phyloP scores from a whole-genome alignment of 371 early-diverging fungal species.

The Syncephalastrum sp. region DNA sequence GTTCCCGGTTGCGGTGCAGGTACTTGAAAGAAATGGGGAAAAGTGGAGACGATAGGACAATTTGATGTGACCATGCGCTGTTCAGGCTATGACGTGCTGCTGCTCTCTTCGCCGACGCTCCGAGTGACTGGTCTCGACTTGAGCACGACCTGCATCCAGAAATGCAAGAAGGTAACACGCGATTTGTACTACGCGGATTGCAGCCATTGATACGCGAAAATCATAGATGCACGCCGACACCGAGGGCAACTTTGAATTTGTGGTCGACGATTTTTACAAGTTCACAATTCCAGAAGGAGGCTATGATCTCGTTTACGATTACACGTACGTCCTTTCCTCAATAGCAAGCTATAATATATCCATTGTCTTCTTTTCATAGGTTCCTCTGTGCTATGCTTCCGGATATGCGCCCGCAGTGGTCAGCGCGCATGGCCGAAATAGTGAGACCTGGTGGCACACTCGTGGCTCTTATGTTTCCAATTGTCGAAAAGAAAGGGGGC shows the following conservation, averaged over 20 bases:
- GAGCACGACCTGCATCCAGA: slow-evolving; percentile 64
- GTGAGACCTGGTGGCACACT: slow-evolving; percentile 74
- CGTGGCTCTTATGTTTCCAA: slow-evolving; percentile 81
- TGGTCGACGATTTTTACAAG: slow-evolving; percentile 66
- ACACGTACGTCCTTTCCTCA: slow-evolving; percentile 61
- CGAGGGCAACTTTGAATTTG: slow-evolving; percentile 3
- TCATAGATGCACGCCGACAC: slow-evolving; percentile 10
- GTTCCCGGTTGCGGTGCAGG: slow-evolving; percentile 87
- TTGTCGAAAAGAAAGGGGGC: slow-evolving; percentile 53
- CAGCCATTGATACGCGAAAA: slow-evolving; percentile 23
- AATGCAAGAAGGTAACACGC: slow-evolving; percentile 42
- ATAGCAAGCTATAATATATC: not conserved
- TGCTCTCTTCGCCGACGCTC: slow-evolving; percentile 56
- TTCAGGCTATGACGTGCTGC: slow-evolving; percentile 74
- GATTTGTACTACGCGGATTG: slow-evolving; percentile 7
- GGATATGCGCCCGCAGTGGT: slow-evolving; percentile 69
- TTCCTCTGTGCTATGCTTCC: slow-evolving; percentile 87
- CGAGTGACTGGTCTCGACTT: slow-evolving; percentile 73
- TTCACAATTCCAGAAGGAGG: slow-evolving; percentile 54
- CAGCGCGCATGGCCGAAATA: slow-evolving; percentile 65
- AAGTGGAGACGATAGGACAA: not conserved
- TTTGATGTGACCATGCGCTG: slow-evolving; percentile 1
- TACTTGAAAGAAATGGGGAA: slow-evolving; percentile 1
- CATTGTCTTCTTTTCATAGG: slow-evolving; percentile 20
- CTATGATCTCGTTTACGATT: slow-evolving; percentile 82